Evolutionary conservation across 1,284 basidiomycete species (phyloP), one percentile per base, ranked within the genome.

Genomic region (Leccinum subspadiceum): DNA sequence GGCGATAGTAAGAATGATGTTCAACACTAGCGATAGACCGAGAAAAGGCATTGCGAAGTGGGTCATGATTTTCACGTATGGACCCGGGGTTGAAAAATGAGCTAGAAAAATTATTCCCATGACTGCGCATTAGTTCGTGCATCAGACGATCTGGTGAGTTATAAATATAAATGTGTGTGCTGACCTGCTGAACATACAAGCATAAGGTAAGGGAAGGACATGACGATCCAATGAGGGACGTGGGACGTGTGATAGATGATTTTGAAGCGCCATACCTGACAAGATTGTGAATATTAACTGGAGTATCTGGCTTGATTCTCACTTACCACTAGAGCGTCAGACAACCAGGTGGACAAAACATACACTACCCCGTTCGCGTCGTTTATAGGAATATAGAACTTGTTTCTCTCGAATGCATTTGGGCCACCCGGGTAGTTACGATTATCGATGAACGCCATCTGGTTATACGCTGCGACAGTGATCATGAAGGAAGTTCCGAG

Each of bases 201-300:
- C 53, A 71, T 55, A 10, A 71, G 24, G 41, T 53, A 54, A 9
- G 68, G 70, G 3, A 72, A 53, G 5, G 59, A 0, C 51, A 72
- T 52, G 12, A 65, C 29, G 2, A 54, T 8, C 70, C 67, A 63
- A 9, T 54, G 20, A 9, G 68, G 65, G 0, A 35, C 15, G 13
- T 24, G 35, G 8, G 20, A 54, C 2, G 4, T 41, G 41, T 64
- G 57, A 22, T 59, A 73, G 10, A 73, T 64, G 7, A 74, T 62
- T 50, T 67, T 70, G n/a, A 59, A 66, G 2, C 73, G 73, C 70
- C 73, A 76, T 2, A 76, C 60, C 73, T 75, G 39, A 33, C 1
- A 0, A 17, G 2, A 10, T 31, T 1, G 24, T 58, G 20, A 48
- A 12, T 20, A 12, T 24, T 0, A 39, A 39, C 15, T 39, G 0